Base-by-base conservation (phyloP, 768 basidiomycete genomes). In the Lenzites betulinus region DNA sequence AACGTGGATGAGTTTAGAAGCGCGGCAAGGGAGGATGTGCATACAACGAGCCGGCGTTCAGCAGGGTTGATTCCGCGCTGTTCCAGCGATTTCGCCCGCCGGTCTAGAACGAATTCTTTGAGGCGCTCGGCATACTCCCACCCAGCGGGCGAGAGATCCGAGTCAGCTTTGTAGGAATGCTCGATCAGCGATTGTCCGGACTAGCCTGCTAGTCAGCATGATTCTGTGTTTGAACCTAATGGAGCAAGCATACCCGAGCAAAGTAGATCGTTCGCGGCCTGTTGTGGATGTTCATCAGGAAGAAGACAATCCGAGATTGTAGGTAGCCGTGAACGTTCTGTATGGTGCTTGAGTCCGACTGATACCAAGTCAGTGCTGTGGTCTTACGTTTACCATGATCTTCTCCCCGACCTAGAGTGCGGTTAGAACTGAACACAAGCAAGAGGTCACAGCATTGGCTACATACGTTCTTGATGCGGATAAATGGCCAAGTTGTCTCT, bases 211-310 rank as follows among this genome's bases (percentile, higher is more conserved):
- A 13, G 26, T 16, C 20, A 30, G 41, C 23, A 18, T 33, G 26
- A 6, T 25, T 65, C 62, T 49, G 35, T 30, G 8, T 36, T 16
- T 48, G 51, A 13, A n/a, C 28, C 25, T 30, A 20, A 16, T 42
- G 15, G 28, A 41, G 58, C 38, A 43, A 51, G 73, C 91, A 62
- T 70, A 97, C 95, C 41, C 96, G 79, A 5, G 96, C 96, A 75
- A 99, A 98, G 74, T 95, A 98, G 64, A 99, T 99, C 48, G 89
- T 94, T 22, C 96, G 82, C 71, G 88, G 91, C 63, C 83, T 82
- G 69, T 95, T 98, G 76, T 99, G 96, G 49, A 99, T 98, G 73
- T 99, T 99, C 97, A 98, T 98, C 46, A 99, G 80, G 81, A 97
- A 98, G 81, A 98, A 99, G 25, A 98, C 92, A 60, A 98, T 95